Conservation (phyloP, 345 rosid species). For the Aquilaria yunnanensis region DNA sequence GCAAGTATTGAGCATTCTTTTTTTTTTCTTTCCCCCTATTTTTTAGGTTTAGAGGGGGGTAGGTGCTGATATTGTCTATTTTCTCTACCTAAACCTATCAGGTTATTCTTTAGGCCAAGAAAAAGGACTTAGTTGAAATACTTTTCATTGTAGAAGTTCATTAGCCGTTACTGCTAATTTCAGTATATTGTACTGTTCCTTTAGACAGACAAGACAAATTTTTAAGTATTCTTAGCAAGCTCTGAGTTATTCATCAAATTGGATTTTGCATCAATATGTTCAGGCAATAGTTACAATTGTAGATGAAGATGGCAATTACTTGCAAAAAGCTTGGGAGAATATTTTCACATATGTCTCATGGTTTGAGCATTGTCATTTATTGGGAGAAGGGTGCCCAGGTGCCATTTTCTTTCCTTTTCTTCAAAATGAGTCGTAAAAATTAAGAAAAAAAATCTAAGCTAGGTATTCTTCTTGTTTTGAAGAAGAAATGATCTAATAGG, state of each 20-base stretch:
- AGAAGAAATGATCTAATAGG: constrained; percentile 56
- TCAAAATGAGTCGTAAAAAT: constrained; percentile 79
- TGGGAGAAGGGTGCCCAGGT: constrained; percentile 99
- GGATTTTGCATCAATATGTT: constrained; percentile 17
- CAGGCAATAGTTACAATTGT: constrained; percentile 93
- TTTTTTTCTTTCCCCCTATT: too few species aligned
- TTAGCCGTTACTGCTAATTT: too few species aligned
- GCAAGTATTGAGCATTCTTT: too few species aligned
- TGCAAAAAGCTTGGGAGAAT: constrained; percentile 99
- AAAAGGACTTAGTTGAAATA: too few species aligned
- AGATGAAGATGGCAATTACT: constrained; percentile 96
- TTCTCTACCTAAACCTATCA: too few species aligned
- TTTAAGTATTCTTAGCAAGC: too few species aligned
- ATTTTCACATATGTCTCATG: constrained; percentile 96
- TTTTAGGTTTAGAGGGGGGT: too few species aligned
- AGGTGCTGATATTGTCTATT: too few species aligned
- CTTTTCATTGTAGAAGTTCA: too few species aligned
- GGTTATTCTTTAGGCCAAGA: too few species aligned
- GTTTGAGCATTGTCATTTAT: constrained; percentile 95
- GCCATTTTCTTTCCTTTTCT: constrained; percentile 93
- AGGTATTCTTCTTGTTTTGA: constrained; percentile 47
- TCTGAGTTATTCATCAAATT: not conserved
- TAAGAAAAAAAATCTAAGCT: constrained; percentile 44
- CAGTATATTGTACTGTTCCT: too few species aligned
- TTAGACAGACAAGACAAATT: too few species aligned